Evolutionary conservation across 768 basidiomycete genomes (phyloP).

Genomic region (Russula emetica): DNA sequence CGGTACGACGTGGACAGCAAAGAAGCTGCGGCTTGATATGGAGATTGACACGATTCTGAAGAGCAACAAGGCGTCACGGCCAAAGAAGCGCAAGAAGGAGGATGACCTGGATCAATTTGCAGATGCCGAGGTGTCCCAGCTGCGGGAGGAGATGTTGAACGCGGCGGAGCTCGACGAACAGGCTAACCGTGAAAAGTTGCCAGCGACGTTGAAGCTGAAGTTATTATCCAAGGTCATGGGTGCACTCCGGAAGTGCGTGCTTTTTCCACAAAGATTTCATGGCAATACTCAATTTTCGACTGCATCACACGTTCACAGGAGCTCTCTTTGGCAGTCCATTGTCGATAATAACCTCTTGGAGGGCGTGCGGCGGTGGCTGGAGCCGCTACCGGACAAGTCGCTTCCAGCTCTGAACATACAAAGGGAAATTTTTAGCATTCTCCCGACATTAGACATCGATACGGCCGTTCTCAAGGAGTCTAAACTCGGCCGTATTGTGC

Average conservation of each 20-base stretch:
- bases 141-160: constrained; percentile 82
- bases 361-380: constrained; percentile 86
- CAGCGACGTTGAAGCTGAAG: constrained; percentile 79
- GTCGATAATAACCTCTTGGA: constrained; percentile 93
- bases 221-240: constrained; percentile 89
- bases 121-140: constrained; percentile 84
- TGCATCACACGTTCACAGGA: constrained; percentile 42
- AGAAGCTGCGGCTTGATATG: constrained; percentile 73
- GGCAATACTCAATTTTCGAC: not conserved
- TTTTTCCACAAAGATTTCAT: not conserved
- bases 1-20: constrained; percentile 45
- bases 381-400: constrained; percentile 88
- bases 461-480: constrained; percentile 86
- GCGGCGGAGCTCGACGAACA: constrained; percentile 83
- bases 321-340: constrained; percentile 84
- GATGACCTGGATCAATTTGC: constrained; percentile 84
- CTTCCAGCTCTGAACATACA: constrained; percentile 96
- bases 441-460: constrained; percentile 91
- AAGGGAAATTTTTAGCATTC: constrained; percentile 77
- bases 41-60: constrained; percentile 85
- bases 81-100: constrained; percentile 69
- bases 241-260: constrained; percentile 80
- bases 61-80: constrained; percentile 62
- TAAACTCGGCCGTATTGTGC: constrained; percentile 78
- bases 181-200: constrained; percentile 72